Conservation (phyloP, 2,329 filamentous ascomycete genomes). For the Coniochaeta hoffmannii region DNA sequence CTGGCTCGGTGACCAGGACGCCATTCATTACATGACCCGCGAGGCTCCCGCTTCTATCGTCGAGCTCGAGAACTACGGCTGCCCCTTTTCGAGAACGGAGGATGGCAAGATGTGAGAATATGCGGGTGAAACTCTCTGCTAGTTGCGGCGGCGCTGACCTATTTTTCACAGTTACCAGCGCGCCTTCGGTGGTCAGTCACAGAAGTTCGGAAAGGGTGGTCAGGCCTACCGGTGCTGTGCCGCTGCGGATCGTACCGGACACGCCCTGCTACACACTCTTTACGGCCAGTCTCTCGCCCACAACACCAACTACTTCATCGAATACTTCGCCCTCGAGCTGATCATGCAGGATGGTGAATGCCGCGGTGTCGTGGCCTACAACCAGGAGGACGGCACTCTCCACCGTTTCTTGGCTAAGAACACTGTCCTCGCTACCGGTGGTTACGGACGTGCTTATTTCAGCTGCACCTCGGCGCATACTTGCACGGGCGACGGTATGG, state of each 20-base stretch:
- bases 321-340: slow-evolving; percentile 94
- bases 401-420: slow-evolving; percentile 96
- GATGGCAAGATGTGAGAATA: slow-evolving; percentile 78
- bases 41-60: slow-evolving; percentile 88
- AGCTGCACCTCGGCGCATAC: slow-evolving; percentile 97
- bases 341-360: slow-evolving; percentile 97
- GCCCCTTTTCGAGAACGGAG: slow-evolving; percentile 92
- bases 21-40: slow-evolving; percentile 97
- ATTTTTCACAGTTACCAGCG: slow-evolving; percentile 73
- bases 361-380: slow-evolving; percentile 94
- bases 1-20: slow-evolving; percentile 95
- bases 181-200: slow-evolving; percentile 95
- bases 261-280: slow-evolving; percentile 95
- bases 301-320: slow-evolving; percentile 99
- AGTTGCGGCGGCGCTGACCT: slow-evolving; percentile 12
- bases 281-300: slow-evolving; percentile 95
- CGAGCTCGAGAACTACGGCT: slow-evolving; percentile 95
- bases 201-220: slow-evolving; percentile 91
- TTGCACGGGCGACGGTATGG: slow-evolving; percentile 98
- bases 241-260: slow-evolving; percentile 92
- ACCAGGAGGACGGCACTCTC: slow-evolving; percentile 96
- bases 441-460: slow-evolving; percentile 97
- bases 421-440: slow-evolving; percentile 93
- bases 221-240: slow-evolving; percentile 97
- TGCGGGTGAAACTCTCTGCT: neutral